phyloP scores from a whole-genome alignment of 192 early-diverging fungal species.

The Mortierella alpina region DNA sequence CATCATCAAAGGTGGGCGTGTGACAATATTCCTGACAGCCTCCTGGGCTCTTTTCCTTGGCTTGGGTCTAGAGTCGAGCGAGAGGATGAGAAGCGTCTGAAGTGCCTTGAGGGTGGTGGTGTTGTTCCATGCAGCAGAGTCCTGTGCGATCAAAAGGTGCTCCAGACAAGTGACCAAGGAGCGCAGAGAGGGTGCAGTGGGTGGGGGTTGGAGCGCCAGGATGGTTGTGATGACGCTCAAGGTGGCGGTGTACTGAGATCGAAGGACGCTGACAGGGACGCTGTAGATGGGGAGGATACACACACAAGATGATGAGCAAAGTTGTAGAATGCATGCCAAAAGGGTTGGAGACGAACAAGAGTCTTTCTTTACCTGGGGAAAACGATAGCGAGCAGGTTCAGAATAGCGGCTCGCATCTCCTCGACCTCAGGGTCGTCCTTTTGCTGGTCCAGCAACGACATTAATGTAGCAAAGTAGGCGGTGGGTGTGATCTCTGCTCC shows the following conservation, averaged over 20 bases:
- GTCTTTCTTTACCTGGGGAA: slow-evolving; percentile 66
- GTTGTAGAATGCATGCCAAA: neutral
- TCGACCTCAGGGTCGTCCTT: slow-evolving; percentile 54
- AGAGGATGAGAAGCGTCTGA: slow-evolving; percentile 79
- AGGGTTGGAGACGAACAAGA: neutral
- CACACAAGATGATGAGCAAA: neutral
- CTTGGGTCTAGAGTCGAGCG: slow-evolving; percentile 86
- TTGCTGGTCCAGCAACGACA: slow-evolving; percentile 66
- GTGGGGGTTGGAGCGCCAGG: slow-evolving; percentile 71
- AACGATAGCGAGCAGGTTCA: slow-evolving; percentile 85
- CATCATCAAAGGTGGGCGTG: slow-evolving; percentile 70
- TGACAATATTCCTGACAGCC: slow-evolving; percentile 76
- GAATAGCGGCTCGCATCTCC: slow-evolving; percentile 66
- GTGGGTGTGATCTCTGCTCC: slow-evolving; percentile 72
- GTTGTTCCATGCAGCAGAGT: slow-evolving; percentile 78
- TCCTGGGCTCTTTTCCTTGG: slow-evolving; percentile 89
- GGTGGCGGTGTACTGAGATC: slow-evolving; percentile 71
- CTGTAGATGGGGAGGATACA: slow-evolving; percentile 19
- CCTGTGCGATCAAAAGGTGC: slow-evolving; percentile 81
- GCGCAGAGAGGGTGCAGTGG: slow-evolving; percentile 81
- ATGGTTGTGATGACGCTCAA: slow-evolving; percentile 70
- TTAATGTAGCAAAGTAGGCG: slow-evolving; percentile 91
- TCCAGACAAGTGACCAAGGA: slow-evolving; percentile 84
- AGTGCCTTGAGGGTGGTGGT: slow-evolving; percentile 74
- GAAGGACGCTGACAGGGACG: slow-evolving; percentile 67